These are phyloP conservation scores for Pseudogymnoascus sp. DNA, from an alignment of 2,329 filamentous ascomycete genomes.

Conservation along the genomic window DNA sequence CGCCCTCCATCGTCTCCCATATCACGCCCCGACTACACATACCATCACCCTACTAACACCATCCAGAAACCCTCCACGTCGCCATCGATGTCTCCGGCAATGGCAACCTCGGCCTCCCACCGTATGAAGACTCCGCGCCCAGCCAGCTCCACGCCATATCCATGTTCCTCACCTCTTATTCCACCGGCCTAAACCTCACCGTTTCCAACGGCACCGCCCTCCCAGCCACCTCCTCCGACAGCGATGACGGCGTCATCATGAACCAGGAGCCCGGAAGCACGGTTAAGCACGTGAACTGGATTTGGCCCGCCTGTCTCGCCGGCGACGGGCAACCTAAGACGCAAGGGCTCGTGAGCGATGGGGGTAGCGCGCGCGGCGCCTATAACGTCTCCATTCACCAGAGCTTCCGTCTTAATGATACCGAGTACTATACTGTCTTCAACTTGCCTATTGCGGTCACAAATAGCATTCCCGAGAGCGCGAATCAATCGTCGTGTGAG, in stretches of 20 bases:
- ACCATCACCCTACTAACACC: constrained; percentile 17
- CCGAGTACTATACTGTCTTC: constrained; percentile 60
- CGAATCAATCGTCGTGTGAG: constrained; percentile 6
- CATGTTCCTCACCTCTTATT: constrained; percentile 57
- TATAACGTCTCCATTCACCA: constrained; percentile 59
- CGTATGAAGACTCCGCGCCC: constrained; percentile 43
- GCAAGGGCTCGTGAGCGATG: constrained; percentile 13
- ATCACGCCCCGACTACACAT: not conserved
- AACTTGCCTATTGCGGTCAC: constrained; percentile 61
- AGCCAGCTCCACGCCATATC: constrained; percentile 55
- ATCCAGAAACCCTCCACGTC: constrained; percentile 45
- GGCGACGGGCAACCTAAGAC: constrained; percentile 45
- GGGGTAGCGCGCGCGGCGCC: constrained; percentile 10
- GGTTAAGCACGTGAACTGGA: constrained; percentile 65
- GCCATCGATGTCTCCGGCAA: constrained; percentile 59
- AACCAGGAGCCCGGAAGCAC: constrained; percentile 55
- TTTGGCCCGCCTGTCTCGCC: constrained; percentile 60
- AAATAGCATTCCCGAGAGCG: constrained; percentile 43
- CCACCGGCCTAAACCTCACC: constrained; percentile 57
- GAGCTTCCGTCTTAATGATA: constrained; percentile 56
- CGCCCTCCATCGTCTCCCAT: not conserved
- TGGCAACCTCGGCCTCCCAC: constrained; percentile 52
- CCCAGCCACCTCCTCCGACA: constrained; percentile 37
- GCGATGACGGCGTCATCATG: constrained; percentile 54
- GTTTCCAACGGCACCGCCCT: constrained; percentile 50